Evolutionary conservation across 2,329 filamentous ascomycete genomes (phyloP), one percentile per base, ranked within the genome.

Genomic region (Xylariaceae sp.): DNA sequence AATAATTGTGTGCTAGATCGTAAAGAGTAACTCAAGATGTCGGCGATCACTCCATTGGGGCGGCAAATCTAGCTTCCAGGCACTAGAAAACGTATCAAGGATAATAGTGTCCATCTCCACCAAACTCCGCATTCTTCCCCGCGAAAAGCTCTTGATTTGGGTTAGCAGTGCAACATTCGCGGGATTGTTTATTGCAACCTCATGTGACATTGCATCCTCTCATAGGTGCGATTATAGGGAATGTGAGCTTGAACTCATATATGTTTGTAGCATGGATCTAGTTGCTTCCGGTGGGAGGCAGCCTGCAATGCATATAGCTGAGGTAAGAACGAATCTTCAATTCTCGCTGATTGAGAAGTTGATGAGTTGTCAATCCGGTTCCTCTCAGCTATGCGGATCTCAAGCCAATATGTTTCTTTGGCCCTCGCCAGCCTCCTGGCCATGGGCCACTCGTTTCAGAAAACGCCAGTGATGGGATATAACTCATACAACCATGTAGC

Each of bases 401-500:
- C 19, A 39, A 36, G 42, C 14, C 45, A 48, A 45, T 45, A 48
- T 48, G 11, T 41, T 16, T 38, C 45, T 18, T 6, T 42, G 10
- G 41, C 41, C 36, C 36, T 54, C 36, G 41, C 34, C 6, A 17
- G 48, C 36, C 33, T 1, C 39, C 31, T 51, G 41, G 48, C 31
- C 11, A 31, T 13, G 16, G 45, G 33, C 43, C 51, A 54, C 12
- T 14, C 17, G 31, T 54, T 54, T 33, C 52, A 54, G 41, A 47
- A 44, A 38, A 54, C 52, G 31, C 52, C 52, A 17, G 52, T 54
- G 11, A 48, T 54, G 48, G 52, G 52, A 2, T 54, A 45, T 48
- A 54, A 54, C 17, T 54, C 52, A 12, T 54, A 54, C 31, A 54
- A 54, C 31, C 52, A 54, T 19, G 22, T 54, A 44, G 52, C 48